Evolutionary conservation across 2,329 filamentous ascomycete species (phyloP).

Genomic region (Alternaria arborescens): DNA sequence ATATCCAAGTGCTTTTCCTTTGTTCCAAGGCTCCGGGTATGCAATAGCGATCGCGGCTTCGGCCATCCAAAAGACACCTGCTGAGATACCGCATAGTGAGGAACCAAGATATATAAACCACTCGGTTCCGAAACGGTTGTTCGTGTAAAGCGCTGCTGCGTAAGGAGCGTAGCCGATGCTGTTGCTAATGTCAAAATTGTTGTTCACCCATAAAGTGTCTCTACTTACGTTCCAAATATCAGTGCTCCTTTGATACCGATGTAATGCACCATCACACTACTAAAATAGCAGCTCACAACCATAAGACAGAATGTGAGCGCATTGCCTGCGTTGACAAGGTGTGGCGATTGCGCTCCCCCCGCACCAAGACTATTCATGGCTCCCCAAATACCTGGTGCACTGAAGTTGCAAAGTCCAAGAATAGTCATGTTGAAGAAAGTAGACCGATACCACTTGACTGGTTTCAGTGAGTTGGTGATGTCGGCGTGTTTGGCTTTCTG

Average conservation of each 20-base stretch:
- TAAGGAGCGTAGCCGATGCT: constrained; percentile 74
- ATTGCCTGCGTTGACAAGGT: constrained; percentile 75
- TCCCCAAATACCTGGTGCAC: constrained; percentile 75
- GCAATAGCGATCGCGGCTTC: constrained; percentile 77
- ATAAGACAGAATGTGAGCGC: constrained; percentile 76
- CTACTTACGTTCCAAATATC: constrained; percentile 70
- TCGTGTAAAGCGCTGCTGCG: constrained; percentile 73
- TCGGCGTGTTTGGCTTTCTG: neutral
- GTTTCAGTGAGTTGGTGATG: neutral
- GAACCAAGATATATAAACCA: constrained; percentile 76
- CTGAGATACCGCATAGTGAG: constrained; percentile 73
- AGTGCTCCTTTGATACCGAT: constrained; percentile 76
- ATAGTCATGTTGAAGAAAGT: constrained; percentile 78
- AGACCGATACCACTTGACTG: constrained; percentile 74
- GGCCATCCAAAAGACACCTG: constrained; percentile 78
- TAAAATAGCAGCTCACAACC: constrained; percentile 74
- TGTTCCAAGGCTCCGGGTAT: constrained; percentile 71
- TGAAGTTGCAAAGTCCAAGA: constrained; percentile 74
- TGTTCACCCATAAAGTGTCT: neutral
- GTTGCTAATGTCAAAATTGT: neutral
- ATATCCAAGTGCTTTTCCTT: constrained; percentile 63
- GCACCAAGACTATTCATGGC: constrained; percentile 77
- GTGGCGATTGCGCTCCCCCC: constrained; percentile 70
- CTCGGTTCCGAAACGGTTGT: constrained; percentile 73
- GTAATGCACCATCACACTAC: constrained; percentile 69